A percentile compares a stretch with the other conserved stretches of the same genome.
phyloP scores from a whole-genome alignment of 768 basidiomycete species.

The Artomyces pyxidatus region DNA sequence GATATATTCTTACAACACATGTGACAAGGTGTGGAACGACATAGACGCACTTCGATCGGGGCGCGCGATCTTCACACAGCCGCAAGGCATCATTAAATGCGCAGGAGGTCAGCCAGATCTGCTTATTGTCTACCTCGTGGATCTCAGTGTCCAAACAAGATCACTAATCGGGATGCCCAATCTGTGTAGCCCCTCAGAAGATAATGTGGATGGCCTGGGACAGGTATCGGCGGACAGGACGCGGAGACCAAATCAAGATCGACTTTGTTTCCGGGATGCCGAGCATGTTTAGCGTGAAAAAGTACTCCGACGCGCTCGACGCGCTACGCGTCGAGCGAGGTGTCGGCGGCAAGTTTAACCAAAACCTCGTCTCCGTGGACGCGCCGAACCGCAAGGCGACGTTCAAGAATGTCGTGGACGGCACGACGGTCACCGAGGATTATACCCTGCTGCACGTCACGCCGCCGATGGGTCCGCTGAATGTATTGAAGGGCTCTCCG shows the following conservation, averaged over 20 bases:
- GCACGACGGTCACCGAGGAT: constrained; percentile 57
- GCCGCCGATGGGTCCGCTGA: constrained; percentile 88
- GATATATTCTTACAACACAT: constrained; percentile 86
- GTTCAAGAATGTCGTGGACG: constrained; percentile 69
- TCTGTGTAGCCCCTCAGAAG: constrained; percentile 76
- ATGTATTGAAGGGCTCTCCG: constrained; percentile 69
- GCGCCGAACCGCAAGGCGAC: constrained; percentile 64
- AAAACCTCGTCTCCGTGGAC: constrained; percentile 77
- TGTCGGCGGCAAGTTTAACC: constrained; percentile 72
- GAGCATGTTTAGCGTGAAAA: constrained; percentile 94
- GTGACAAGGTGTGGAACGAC: constrained; percentile 83
- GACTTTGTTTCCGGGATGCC: constrained; percentile 90
- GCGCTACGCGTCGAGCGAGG: constrained; percentile 69
- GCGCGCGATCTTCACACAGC: constrained; percentile 91
- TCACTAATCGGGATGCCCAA: too few relatives aligned
- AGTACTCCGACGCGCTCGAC: constrained; percentile 87
- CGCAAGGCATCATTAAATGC: constrained; percentile 88
- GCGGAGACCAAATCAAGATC: constrained; percentile 48
- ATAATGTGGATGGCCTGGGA: constrained; percentile 99
- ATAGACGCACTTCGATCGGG: constrained; percentile 71
- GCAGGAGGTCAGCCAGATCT: constrained; percentile 58
- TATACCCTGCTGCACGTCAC: constrained; percentile 81
- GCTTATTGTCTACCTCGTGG: neutral
- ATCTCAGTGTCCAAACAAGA: neutral
- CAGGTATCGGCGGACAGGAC: constrained; percentile 53